Percentiles rank a stretch among this genome's conserved stretches.
These are phyloP conservation scores for Styphnolobium japonicum DNA, from an alignment of 306 rosid species.

Conservation along the genomic window DNA sequence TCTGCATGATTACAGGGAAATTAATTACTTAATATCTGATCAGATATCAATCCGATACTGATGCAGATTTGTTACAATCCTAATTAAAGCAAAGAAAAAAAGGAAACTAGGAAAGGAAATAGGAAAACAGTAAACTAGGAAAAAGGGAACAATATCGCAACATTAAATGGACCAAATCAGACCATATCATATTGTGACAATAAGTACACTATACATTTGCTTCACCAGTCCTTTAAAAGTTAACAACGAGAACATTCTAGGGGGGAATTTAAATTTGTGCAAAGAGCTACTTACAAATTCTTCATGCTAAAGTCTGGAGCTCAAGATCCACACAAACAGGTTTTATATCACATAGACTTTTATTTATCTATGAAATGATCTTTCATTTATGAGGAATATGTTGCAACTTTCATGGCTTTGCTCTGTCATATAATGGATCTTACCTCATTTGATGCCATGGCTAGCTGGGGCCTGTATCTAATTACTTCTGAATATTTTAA, in stretches of 20 bases:
- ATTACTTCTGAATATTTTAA: slow-evolving; percentile 52
- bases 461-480: slow-evolving; percentile 68
- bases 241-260: not conserved
- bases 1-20: no score
- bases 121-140: no score
- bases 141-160: no score
- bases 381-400: not conserved
- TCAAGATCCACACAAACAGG: not conserved
- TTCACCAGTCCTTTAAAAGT: not conserved
- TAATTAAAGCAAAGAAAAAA: no score
- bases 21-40: no score
- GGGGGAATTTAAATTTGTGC: not conserved
- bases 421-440: slow-evolving; percentile 26
- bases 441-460: slow-evolving; percentile 49
- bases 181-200: no score
- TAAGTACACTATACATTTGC: not conserved
- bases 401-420: not conserved
- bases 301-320: not conserved
- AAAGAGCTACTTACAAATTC: not conserved
- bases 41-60: no score
- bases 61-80: no score
- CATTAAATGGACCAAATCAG: no score
- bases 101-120: no score
- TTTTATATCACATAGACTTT: not conserved
- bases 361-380: slow-evolving; percentile 2